Evolutionary conservation across 2,329 filamentous ascomycete species (phyloP), one percentile per base, ranked within the genome.

Genomic region (Colletotrichum gloeosporioides): DNA sequence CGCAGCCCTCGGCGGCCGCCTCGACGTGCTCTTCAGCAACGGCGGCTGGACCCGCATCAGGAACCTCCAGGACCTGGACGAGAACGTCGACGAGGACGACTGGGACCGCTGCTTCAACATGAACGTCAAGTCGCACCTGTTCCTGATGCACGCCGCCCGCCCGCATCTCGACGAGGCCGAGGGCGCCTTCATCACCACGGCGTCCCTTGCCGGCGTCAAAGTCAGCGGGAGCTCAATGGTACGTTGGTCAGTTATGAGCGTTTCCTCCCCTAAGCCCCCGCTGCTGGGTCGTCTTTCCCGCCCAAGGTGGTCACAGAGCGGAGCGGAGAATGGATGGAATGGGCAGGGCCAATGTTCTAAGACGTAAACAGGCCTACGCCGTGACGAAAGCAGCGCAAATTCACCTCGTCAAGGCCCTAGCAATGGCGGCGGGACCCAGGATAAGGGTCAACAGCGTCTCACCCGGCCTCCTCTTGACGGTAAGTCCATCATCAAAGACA

Each of bases 1-100:
- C 64, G 84, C 88, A 31, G 84, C 84, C n/a, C 88, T 95, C 78
- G 94, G 44, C 44, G 44, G 49, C 6, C 91, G 93, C 2, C 83
- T 97, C n/a, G 95, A 97, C 84, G 89, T 95, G 55, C 87, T 97
- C 62, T 91, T 96, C 80, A 94, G 93, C 4, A 97, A 97, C 83
- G 94, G 93, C 9, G 89, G 90, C 4, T 91, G 89, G 89, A 90
- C 89, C 0, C 81, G 80, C 18, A 82, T 89, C 18, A 83, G 87
- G 15, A 82, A 88, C 67, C 84, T 90, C 62, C 81, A 77, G 9
- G 82, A 88, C 78, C 80, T 92, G 31, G 86, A 90, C 31, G 89
- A 92, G 13, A 85, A 84, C 73, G 77, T 86, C n/a, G 77, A 82
- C 9, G 88, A 89, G 77, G 83, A 83, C 8, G 87, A 89, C 75